Conservation (phyloP, 2,329 filamentous ascomycete genomes). For the Madurella mycetomatis region DNA sequence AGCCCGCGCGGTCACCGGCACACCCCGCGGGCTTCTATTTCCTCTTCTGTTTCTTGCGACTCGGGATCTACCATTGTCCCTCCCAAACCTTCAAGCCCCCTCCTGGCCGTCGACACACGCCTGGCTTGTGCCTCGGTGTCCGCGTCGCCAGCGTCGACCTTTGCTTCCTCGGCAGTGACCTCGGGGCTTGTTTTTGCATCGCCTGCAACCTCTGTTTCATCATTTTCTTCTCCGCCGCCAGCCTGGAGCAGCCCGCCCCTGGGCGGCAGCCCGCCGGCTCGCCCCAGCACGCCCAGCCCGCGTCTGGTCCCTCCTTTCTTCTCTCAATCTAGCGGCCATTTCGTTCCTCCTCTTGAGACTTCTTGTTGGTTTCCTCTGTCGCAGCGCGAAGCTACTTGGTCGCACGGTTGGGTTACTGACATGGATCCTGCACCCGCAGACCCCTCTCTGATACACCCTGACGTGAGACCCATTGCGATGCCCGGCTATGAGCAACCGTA, state of each 20-base stretch:
- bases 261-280: slow-evolving; percentile 24
- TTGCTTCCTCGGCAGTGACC: slow-evolving; percentile 25
- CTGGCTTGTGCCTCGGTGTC: slow-evolving; percentile 25
- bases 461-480: slow-evolving; percentile 49
- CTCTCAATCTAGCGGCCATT: slow-evolving; percentile 50
- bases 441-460: slow-evolving; percentile 53
- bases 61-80: slow-evolving; percentile 20
- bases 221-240: slow-evolving; percentile 30
- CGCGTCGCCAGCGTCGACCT: slow-evolving; percentile 24
- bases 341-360: slow-evolving; percentile 47
- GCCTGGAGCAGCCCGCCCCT: slow-evolving; percentile 30
- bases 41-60: slow-evolving; percentile 27
- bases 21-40: slow-evolving; percentile 18
- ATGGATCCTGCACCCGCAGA: slow-evolving; percentile 37
- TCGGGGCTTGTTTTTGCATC: slow-evolving; percentile 31
- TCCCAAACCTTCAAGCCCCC: slow-evolving; percentile 14
- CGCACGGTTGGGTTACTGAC: slow-evolving; percentile 33
- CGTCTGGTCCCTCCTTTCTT: slow-evolving; percentile 43
- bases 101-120: slow-evolving; percentile 29
- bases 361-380: slow-evolving; percentile 50
- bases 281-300: slow-evolving; percentile 24
- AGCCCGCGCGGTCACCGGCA: slow-evolving; percentile 3
- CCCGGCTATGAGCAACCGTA: slow-evolving; percentile 46
- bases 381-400: slow-evolving; percentile 18
- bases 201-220: slow-evolving; percentile 29